Conservation (phyloP, 225 moss, liverwort and hornwort genomes). For the Bryoerythrophyllum caledonicum region DNA sequence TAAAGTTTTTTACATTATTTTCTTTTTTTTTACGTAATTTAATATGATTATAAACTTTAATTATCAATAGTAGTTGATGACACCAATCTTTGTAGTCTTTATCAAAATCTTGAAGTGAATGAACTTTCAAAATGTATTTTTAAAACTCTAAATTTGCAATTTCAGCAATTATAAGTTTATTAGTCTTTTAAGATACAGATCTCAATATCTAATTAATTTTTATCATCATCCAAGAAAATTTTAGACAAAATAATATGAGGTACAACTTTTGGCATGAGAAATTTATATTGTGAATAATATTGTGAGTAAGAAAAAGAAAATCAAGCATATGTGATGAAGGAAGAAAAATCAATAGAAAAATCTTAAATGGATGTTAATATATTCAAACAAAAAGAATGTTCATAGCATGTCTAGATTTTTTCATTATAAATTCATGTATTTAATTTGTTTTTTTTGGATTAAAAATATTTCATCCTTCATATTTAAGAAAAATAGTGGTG, state of each 20-base stretch:
- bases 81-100: too few species aligned
- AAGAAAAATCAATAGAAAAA: background rate
- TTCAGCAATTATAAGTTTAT: background rate
- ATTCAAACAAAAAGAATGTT: accelerated
- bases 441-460: accelerated
- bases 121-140: too few species aligned
- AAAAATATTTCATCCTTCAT: background rate
- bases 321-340: too few species aligned
- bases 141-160: accelerated
- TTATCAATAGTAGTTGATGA: too few species aligned
- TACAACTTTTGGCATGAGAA: background rate
- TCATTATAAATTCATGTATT: background rate
- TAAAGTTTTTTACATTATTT: accelerated
- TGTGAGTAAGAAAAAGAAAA: too few species aligned
- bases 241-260: background rate
- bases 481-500: accelerated
- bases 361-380: background rate
- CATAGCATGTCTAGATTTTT: background rate
- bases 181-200: accelerated
- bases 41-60: too few species aligned
- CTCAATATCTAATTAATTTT: background rate
- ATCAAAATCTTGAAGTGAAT: background rate
- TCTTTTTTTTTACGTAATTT: too few species aligned
- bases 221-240: background rate
- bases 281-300: accelerated